Evolutionary conservation across 2,329 filamentous ascomycete genomes (phyloP).

Genomic region (Dryadomyces quercivorus): DNA sequence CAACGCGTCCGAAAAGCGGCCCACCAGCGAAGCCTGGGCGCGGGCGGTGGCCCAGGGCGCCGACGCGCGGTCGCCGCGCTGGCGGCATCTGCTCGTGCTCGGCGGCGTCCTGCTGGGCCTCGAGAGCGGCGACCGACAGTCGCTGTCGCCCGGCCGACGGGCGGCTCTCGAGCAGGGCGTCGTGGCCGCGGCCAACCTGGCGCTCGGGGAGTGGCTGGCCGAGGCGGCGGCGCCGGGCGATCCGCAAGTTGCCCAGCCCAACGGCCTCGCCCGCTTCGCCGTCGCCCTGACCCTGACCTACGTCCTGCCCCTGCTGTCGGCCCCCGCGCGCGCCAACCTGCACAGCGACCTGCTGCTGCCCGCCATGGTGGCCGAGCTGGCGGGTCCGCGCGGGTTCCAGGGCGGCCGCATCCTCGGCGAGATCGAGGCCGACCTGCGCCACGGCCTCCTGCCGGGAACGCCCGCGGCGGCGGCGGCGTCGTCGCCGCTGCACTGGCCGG

Average conservation of each 20-base stretch:
- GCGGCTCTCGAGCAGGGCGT: conserved; percentile 61
- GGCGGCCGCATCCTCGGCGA: conserved; percentile 62
- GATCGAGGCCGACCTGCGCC: conserved; percentile 46
- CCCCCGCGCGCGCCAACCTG: conserved; percentile 42
- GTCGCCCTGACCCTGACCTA: conserved; percentile 66
- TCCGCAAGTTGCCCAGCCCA: too few relatives aligned
- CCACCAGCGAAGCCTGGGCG: conserved; percentile 39
- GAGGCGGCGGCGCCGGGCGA: conserved; percentile 23
- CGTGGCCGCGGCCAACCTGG: conserved; percentile 64
- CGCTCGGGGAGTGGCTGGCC: conserved; percentile 36
- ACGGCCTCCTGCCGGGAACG: conserved; percentile 9
- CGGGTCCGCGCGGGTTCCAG: conserved; percentile 61
- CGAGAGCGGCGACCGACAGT: conserved; percentile 48
- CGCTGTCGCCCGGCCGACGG: conserved; percentile 51
- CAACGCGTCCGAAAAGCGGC: conserved; percentile 18
- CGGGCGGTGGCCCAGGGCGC: conserved; percentile 44
- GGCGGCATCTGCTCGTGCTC: conserved; percentile 75
- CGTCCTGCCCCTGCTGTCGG: conserved; percentile 59
- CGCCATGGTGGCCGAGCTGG: conserved; percentile 53
- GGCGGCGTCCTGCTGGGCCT: conserved; percentile 69
- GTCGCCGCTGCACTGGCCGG: conserved; percentile 48
- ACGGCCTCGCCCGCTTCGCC: conserved; percentile 32
- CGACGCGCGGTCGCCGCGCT: conserved; percentile 50
- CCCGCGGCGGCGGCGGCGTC: conserved; percentile 39
- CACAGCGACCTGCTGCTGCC: conserved; percentile 62